These are phyloP conservation scores for Hippophae gyantsensis DNA, from an alignment of 306 rosid species.

Conservation along the genomic window DNA sequence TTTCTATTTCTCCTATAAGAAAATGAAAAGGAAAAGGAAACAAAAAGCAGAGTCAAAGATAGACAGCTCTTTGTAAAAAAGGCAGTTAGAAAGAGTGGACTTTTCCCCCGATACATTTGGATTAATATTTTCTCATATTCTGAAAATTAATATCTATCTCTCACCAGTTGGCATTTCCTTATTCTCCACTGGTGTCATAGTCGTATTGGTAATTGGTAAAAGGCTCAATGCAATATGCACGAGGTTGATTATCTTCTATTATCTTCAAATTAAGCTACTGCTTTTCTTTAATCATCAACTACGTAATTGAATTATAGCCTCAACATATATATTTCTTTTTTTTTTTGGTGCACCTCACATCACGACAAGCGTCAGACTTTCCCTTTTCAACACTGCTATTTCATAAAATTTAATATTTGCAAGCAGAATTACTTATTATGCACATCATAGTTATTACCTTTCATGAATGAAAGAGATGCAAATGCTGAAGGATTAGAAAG, in stretches of 20 bases:
- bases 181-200: too few species aligned
- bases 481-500: conserved; percentile 37
- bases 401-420: background rate
- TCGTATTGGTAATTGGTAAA: too few species aligned
- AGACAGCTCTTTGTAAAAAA: background rate
- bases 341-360: too few species aligned
- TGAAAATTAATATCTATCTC: background rate
- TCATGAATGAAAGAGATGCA: conserved; percentile 56
- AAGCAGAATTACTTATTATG: background rate
- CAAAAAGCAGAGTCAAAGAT: background rate
- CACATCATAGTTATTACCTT: conserved; percentile 33
- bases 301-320: too few species aligned
- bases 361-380: too few species aligned
- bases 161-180: background rate
- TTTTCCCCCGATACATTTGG: too few species aligned
- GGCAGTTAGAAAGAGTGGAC: background rate
- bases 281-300: too few species aligned
- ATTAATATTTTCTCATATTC: too few species aligned
- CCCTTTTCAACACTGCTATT: background rate
- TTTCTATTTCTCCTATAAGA: background rate
- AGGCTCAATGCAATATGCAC: too few species aligned
- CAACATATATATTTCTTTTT: too few species aligned
- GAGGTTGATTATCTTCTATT: too few species aligned
- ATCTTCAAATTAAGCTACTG: too few species aligned
- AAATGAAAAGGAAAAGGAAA: background rate